phyloP scores from a whole-genome alignment of 1,139 yeast genomes.

The Saccharomyces hybrid region DNA sequence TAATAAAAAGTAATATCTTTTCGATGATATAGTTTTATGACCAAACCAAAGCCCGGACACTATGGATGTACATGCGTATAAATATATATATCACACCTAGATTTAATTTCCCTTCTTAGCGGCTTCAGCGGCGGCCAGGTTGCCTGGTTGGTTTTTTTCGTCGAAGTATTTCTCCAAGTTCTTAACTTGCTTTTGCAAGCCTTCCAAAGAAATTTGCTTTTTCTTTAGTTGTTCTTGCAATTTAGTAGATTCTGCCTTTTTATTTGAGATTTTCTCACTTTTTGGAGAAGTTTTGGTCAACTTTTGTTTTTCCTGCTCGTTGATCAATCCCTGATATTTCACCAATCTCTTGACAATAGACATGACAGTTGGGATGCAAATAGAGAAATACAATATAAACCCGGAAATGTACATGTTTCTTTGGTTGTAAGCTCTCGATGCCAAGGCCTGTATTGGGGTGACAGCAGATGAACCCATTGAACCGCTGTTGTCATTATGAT shows the following conservation, averaged over 20 bases:
- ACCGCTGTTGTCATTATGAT: slow-evolving; percentile 14
- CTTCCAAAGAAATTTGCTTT: slow-evolving; percentile 43
- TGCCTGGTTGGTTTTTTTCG: slow-evolving; percentile 15
- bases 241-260: slow-evolving; percentile 31
- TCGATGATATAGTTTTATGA: background rate
- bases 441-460: slow-evolving; percentile 16
- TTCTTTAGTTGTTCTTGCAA: slow-evolving; percentile 35
- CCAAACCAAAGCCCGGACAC: background rate
- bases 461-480: slow-evolving; percentile 8
- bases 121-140: background rate
- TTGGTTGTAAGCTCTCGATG: slow-evolving; percentile 54
- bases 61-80: background rate
- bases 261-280: slow-evolving; percentile 21
- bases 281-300: slow-evolving; percentile 6
- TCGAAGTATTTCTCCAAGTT: slow-evolving; percentile 51
- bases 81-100: background rate
- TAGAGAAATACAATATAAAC: slow-evolving; percentile 53
- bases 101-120: background rate
- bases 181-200: slow-evolving; percentile 47
- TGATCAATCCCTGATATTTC: slow-evolving; percentile 43
- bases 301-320: slow-evolving; percentile 23
- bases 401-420: slow-evolving; percentile 67
- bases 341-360: slow-evolving; percentile 52
- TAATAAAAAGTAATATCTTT: background rate
- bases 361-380: slow-evolving; percentile 53